Evolutionary conservation across 2,329 filamentous ascomycete genomes (phyloP), one percentile per base, ranked within the genome.

Genomic region (Lojkania enalia): DNA sequence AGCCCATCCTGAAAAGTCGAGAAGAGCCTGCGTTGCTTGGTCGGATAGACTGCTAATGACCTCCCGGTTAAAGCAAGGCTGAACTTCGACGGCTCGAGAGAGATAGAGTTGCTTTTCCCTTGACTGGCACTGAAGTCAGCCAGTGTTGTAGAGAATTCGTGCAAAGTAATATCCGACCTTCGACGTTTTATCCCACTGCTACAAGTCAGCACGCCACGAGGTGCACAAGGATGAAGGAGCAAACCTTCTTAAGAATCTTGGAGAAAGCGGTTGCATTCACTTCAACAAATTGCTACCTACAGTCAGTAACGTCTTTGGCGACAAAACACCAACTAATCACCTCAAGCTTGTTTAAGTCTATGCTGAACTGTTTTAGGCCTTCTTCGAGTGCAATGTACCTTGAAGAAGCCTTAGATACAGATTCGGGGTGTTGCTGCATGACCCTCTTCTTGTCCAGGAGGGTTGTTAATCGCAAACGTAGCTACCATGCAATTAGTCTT

Each of bases 61-160:
- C 55, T 95, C 89, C 35, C 92, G 86, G 71, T 99, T 97, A 79
- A 97, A 99, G 71, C 95, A 97, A 5, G 94, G 94, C 64, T 97
- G 94, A 5, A 97, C 91, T 70, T 99, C 94, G 51, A 99, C 92
- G 6, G 94, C 94, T 48, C 94, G 82, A 7, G 95, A 95, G 25
- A 99, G 84, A 67, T 97, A 99, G 30, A 97, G 81, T 73, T 97
- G 94, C 71, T 99, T 99, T 48, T 94, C 96, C 70, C 92, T 92
- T 39, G 92, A 97, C 79, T 85, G 68, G 42, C 36, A 49, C 44
- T 20, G 37, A 48, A 20, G 57, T 74, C 60, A 72, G 72, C 63
- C 47, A 61, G 48, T 36, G 55, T 52, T 39, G 46, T 39, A 41
- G 38, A 40, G 36, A 46, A 48, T 51, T 35, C 37, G 23, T 39